A percentile compares a stretch with the other conserved stretches of the same genome.
Evolutionary conservation across 305 asterid species (phyloP).

Genomic region (Striga hermonthica): DNA sequence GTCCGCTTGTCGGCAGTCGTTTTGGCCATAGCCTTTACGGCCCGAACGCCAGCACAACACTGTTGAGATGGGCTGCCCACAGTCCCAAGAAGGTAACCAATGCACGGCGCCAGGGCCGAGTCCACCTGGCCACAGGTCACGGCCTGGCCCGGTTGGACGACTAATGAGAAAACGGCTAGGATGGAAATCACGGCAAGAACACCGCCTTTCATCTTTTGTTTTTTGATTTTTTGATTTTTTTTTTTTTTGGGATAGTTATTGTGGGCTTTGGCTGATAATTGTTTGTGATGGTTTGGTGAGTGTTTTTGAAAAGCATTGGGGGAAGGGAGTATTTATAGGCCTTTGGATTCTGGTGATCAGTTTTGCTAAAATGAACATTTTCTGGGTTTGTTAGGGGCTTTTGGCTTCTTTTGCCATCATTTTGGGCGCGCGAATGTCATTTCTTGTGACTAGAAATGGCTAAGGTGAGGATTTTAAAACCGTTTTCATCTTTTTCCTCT

Average conservation of each 20-base stretch:
- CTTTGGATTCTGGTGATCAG: no score
- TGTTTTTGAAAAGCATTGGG: no score
- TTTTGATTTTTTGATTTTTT: neutral
- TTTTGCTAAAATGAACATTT: no score
- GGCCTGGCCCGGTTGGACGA: constrained; percentile 21
- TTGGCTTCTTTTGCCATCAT: no score
- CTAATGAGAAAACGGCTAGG: constrained; percentile 6
- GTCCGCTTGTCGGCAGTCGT: constrained; percentile 30
- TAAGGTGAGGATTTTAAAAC: no score
- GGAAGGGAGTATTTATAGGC: no score
- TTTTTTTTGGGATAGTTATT: neutral
- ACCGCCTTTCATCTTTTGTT: constrained; percentile 8
- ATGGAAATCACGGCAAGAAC: constrained; percentile 7
- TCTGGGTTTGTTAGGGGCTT: no score
- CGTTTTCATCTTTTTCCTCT: no score
- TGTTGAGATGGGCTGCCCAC: constrained; percentile 16
- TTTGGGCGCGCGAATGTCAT: no score
- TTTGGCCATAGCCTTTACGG: constrained; percentile 29
- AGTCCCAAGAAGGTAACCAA: constrained; percentile 24
- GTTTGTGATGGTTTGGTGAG: no score
- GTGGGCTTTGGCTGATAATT: no score
- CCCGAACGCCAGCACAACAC: constrained; percentile 32
- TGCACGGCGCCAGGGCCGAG: constrained; percentile 22
- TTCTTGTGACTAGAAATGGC: no score
- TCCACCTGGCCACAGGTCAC: constrained; percentile 32